A percentile compares a stretch with the other conserved stretches of the same genome.
phyloP scores from a whole-genome alignment of 306 rosid genomes.

The Begonia peltatifolia region DNA sequence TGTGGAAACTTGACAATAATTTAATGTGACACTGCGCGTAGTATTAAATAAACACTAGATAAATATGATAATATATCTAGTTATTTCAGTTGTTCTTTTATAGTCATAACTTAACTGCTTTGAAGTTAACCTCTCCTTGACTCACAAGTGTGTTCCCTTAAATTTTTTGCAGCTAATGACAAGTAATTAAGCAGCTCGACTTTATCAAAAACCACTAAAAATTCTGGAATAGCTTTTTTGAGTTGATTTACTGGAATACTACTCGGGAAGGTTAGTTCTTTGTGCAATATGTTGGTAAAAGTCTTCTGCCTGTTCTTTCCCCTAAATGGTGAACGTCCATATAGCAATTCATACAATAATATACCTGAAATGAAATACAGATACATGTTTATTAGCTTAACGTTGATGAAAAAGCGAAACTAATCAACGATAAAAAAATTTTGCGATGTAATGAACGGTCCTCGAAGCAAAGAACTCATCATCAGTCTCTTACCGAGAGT shows the following conservation, averaged over 20 bases:
- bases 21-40: not conserved
- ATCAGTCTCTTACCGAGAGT: constrained; percentile 60
- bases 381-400: not conserved
- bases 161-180: not conserved
- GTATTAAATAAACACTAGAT: too few relatives aligned
- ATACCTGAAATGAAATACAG: constrained; percentile 45
- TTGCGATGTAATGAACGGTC: not conserved
- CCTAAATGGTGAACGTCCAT: constrained; percentile 93
- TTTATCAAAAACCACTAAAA: not conserved
- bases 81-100: not conserved
- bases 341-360: constrained; percentile 89
- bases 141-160: not conserved
- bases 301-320: constrained; percentile 95
- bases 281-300: constrained; percentile 75
- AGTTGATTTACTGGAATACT: constrained; percentile 55
- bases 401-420: not conserved
- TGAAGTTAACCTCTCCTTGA: not conserved
- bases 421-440: not conserved
- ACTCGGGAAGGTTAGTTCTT: constrained; percentile 95
- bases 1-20: not conserved
- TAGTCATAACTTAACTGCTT: not conserved
- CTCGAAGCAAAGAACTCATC: not conserved
- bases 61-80: not conserved
- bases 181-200: not conserved
- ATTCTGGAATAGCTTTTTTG: not conserved